These are phyloP conservation scores for Ambrosiella beaveri DNA, from an alignment of 2,329 filamentous ascomycete genomes.

Conservation along the genomic window DNA sequence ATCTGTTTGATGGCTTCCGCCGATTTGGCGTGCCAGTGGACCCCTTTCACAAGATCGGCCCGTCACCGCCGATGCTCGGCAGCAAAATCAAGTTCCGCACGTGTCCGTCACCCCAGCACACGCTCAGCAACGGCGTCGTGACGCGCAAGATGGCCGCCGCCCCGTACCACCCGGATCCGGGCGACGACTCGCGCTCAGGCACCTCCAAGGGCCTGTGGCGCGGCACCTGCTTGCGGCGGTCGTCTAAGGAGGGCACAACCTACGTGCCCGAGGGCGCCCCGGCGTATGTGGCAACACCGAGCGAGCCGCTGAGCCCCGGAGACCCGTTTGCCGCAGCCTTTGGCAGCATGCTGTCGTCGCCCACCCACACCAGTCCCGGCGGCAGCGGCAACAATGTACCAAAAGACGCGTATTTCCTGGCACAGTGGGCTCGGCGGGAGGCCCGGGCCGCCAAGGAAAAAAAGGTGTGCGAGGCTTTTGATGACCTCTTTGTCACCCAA, in stretches of 20 bases:
- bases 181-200: not conserved
- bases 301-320: slow-evolving; percentile 5
- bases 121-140: slow-evolving; percentile 19
- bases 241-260: slow-evolving; percentile 3
- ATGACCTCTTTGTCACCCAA: slow-evolving; percentile 76
- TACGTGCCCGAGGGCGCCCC: slow-evolving; percentile 7
- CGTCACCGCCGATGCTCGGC: slow-evolving; percentile 77
- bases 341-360: not conserved
- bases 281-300: slow-evolving; percentile 10
- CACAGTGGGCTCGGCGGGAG: slow-evolving; percentile 1
- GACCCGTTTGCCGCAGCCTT: slow-evolving; percentile 29
- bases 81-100: slow-evolving; percentile 62
- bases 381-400: not conserved
- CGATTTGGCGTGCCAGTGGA: slow-evolving; percentile 4
- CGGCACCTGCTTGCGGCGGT: slow-evolving; percentile 41
- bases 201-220: slow-evolving; percentile 49
- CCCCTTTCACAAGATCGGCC: slow-evolving; percentile 21
- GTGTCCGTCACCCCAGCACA: slow-evolving; percentile 69
- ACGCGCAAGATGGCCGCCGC: not conserved
- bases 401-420: slow-evolving; percentile 4
- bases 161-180: not conserved
- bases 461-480: slow-evolving; percentile 49
- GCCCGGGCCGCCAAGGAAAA: slow-evolving; percentile 30
- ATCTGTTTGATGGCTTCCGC: slow-evolving; percentile 6
- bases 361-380: not conserved